Evolutionary conservation across 805 yeast genomes (phyloP), one percentile per base, ranked within the genome.

Genomic region (Myxozyma vanderwaltii): DNA sequence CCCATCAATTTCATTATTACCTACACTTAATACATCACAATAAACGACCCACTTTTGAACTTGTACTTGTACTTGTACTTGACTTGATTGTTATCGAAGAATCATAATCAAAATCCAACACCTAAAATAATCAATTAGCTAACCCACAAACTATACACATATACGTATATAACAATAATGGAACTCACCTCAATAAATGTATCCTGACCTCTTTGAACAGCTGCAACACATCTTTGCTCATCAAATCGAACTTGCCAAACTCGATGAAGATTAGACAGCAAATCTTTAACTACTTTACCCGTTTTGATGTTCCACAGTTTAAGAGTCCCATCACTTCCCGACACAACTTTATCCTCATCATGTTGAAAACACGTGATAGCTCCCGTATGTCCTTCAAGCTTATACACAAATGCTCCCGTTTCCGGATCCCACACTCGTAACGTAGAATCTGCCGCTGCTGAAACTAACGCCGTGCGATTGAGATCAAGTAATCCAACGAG

Each of bases 231-330:
- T 52, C 91, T 80, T 59, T 87, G 82, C 64, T 85, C 83, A 69
- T 90, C 95, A 68, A 91, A 89, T 68, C 87, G 82, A 1, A 92
- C 97, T 66, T 94, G 96, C 99, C 99, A 94, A 36, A 92, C 90
- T 39, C 89, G 86, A 8, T 94, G 95, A 26, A 86, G 85, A 70
- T 87, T 91, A 2, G 81, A 77, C 48, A 91, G 75, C 54, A 94
- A 73, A 65, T 90, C 91, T 21, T 82, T 75, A 56, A 91, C 82
- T 61, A 86, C 81, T 68, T 80, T 79, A 0, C 98, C 98, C 2
- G 86, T 84, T 61, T 82, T 79, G 39, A 90, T 81, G 70, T 91
- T 88, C 90, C 97, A 94, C 49, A 94, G 77, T 74, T 89, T 91
- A 67, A 91, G 80, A 80, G 90, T 88, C 50, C 87, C 82, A 68